Conservation (phyloP, 2,329 filamentous ascomycete genomes). For the Microdochium bolleyi region DNA sequence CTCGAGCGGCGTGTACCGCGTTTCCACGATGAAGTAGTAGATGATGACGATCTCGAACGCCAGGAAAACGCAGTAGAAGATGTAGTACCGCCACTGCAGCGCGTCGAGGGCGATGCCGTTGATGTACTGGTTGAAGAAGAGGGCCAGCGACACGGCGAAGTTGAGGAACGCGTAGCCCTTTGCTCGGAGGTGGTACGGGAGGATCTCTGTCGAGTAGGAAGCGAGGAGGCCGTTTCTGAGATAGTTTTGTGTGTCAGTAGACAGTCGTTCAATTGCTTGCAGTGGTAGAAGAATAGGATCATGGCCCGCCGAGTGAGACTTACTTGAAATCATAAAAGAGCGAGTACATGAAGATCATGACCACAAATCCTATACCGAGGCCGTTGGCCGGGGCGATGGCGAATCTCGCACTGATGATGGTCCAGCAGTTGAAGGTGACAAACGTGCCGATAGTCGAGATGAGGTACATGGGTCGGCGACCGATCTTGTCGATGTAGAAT, state of each 20-base stretch:
- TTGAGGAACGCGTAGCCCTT: slow-evolving; percentile 15
- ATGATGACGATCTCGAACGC: background rate
- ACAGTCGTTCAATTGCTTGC: too few relatives aligned
- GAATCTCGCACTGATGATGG: slow-evolving; percentile 29
- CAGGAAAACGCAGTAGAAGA: slow-evolving; percentile 11
- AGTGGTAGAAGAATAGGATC: slow-evolving; percentile 1
- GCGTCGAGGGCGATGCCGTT: slow-evolving; percentile 19
- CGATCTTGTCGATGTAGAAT: slow-evolving; percentile 33
- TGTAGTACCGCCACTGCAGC: slow-evolving; percentile 14
- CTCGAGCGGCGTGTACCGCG: background rate
- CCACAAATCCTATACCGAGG: slow-evolving; percentile 6
- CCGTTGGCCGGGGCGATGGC: slow-evolving; percentile 8
- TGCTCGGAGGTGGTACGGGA: slow-evolving; percentile 16
- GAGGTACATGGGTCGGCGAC: slow-evolving; percentile 41
- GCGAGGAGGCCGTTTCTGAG: slow-evolving; percentile 6
- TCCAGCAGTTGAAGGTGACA: slow-evolving; percentile 46
- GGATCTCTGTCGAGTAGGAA: slow-evolving; percentile 16
- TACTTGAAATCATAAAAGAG: slow-evolving; percentile 6
- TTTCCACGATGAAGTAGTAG: background rate
- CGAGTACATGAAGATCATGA: slow-evolving; percentile 12
- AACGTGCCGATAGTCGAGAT: slow-evolving; percentile 42
- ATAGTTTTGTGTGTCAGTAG: background rate
- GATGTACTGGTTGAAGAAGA: slow-evolving; percentile 26
- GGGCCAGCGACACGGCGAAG: slow-evolving; percentile 10
- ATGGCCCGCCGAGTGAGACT: slow-evolving; percentile 7